Conservation (phyloP, 768 basidiomycete species). For the Kwoniella dejecticola region DNA sequence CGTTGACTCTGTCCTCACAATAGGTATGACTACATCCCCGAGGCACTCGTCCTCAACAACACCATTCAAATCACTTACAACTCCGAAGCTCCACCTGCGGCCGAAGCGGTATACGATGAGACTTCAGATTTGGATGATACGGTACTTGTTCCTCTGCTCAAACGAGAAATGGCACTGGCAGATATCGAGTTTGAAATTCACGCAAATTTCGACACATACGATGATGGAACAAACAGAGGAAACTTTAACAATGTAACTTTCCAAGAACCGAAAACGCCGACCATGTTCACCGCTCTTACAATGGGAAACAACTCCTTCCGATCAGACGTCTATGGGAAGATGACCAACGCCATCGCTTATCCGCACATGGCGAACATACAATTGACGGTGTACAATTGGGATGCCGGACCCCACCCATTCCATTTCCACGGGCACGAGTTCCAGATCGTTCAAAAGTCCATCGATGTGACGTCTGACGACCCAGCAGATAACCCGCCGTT, state of each 20-base stretch:
- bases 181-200: slow-evolving; percentile 68
- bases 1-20: not conserved
- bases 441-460: slow-evolving; percentile 73
- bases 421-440: slow-evolving; percentile 85
- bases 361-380: slow-evolving; percentile 75
- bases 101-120: slow-evolving; percentile 59
- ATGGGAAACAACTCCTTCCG: slow-evolving; percentile 66
- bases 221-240: slow-evolving; percentile 54
- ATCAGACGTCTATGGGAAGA: slow-evolving; percentile 74
- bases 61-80: slow-evolving; percentile 83
- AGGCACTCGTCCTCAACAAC: slow-evolving; percentile 72
- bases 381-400: slow-evolving; percentile 62
- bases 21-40: slow-evolving; percentile 88
- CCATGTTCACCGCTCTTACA: slow-evolving; percentile 72
- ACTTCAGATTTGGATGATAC: slow-evolving; percentile 25
- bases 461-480: slow-evolving; percentile 70
- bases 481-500: slow-evolving; percentile 77
- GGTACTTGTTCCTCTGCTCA: slow-evolving; percentile 62
- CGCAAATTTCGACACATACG: slow-evolving; percentile 76
- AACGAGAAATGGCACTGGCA: slow-evolving; percentile 60
- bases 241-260: slow-evolving; percentile 60
- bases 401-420: slow-evolving; percentile 60
- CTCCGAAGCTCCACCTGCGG: slow-evolving; percentile 61
- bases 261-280: slow-evolving; percentile 64
- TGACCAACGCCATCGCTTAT: slow-evolving; percentile 67